Base-by-base conservation (phyloP, 2,329 filamentous ascomycete genomes). In the Ascochyta fabae region DNA sequence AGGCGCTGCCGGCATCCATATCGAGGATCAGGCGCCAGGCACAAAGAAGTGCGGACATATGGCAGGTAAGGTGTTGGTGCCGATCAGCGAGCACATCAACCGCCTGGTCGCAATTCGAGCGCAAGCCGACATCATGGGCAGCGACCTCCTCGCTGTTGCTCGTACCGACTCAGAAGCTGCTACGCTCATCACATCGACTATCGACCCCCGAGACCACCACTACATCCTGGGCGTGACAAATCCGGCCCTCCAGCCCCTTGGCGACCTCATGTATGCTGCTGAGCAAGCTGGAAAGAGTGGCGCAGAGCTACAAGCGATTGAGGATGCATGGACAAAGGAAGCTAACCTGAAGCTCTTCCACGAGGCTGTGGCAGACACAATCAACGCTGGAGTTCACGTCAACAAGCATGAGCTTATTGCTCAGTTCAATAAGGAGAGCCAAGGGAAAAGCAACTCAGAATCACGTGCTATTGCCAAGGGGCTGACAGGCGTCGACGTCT, bases 1-100 rank as follows among this genome's bases (percentile, higher is more conserved):
- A 78, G 95, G 95, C 68, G 95, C 95, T 41, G 95, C 95, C 38
- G 95, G 95, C 65, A 97, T 99, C 71, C 95, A 99, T 80, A 97
- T 99, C 67, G 95, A 99, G 80, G 95, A 99, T 76, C 95, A 98
- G 79, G 94, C 95, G 4, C 94, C 95, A 3, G 95, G 95, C 50
- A 98, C 95, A 45, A 99, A 99, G 86, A 99, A 99, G 86, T 99
- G 95, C 77, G 95, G 95, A 61, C 95, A 98, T 81, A 98, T 98
- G 95, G 95, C 95, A 64, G 95, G 95, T 72, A 98, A 98, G 81
- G 95, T 98, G 39, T 83, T 99, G 58, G 95, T 99, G 48, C 95
- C 95, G 46, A 96, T 97, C 74, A 91, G 87, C 78, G 95, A 99
- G 81, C 95, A 99, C 82, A 97, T 98, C 81, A 98, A 97, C 82